Percentiles rank a stretch among this genome's conserved stretches.
These are phyloP conservation scores for Crithidia expoeki DNA, from an alignment of 208 protist genomes.

Conservation along the genomic window DNA sequence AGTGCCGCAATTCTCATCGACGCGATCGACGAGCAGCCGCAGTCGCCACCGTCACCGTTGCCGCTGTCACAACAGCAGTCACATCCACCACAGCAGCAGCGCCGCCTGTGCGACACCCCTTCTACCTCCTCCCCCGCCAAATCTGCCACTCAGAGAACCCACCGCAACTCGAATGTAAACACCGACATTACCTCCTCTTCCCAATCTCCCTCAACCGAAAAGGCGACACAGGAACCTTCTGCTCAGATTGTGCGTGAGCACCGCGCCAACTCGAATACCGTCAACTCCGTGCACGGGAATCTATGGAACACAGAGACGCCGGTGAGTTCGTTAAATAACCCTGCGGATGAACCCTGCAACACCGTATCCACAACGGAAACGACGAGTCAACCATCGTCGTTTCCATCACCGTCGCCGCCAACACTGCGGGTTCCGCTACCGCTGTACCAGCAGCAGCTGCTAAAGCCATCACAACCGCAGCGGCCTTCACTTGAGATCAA, in stretches of 20 bases:
- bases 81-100: too few relatives aligned
- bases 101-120: neutral
- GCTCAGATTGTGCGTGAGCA: neutral
- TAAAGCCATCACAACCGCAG: too few relatives aligned
- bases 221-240: neutral
- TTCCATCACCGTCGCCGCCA: neutral
- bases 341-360: neutral
- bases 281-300: neutral
- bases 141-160: too few relatives aligned
- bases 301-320: neutral
- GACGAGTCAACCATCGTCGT: neutral
- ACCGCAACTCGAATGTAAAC: neutral
- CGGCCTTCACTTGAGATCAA: too few relatives aligned
- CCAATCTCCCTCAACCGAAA: neutral
- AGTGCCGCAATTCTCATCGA: neutral
- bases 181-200: neutral
- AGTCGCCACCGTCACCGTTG: too few relatives aligned
- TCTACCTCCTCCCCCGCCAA: too few relatives aligned
- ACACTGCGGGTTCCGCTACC: too few relatives aligned
- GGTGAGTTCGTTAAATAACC: neutral
- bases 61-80: too few relatives aligned
- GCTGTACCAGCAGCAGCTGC: too few relatives aligned
- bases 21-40: neutral
- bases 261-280: conserved; percentile 7
- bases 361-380: too few relatives aligned